These are phyloP conservation scores for Arachnomyces sp. DNA, from an alignment of 2,329 filamentous ascomycete genomes.

Conservation along the genomic window DNA sequence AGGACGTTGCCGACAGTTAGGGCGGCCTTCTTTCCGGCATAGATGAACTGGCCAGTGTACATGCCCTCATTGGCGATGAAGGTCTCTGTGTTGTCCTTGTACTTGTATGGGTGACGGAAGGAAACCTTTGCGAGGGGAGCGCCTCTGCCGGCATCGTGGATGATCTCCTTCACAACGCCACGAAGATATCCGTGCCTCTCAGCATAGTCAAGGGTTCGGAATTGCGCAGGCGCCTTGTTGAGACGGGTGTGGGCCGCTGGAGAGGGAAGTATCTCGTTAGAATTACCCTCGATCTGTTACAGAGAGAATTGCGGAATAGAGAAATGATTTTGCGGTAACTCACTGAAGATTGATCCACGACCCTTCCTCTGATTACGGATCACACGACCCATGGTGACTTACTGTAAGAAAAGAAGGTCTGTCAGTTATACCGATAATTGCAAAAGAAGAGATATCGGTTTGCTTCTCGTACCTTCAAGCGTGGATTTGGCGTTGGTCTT, in stretches of 20 bases:
- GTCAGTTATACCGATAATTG: constrained; percentile 28
- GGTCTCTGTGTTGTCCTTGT: constrained; percentile 95
- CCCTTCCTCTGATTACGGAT: constrained; percentile 73
- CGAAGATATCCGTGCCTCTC: constrained; percentile 97
- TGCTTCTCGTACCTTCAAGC: constrained; percentile 35
- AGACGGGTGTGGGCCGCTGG: constrained; percentile 76
- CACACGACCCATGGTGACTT: constrained; percentile 57
- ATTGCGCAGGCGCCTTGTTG: constrained; percentile 91
- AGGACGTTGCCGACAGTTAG: constrained; percentile 98
- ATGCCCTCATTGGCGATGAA: constrained; percentile 99
- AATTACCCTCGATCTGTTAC: constrained; percentile 18
- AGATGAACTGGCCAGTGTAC: constrained; percentile 99
- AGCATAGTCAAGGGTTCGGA: constrained; percentile 92
- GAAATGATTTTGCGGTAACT: constrained; percentile 24
- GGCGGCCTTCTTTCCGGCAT: constrained; percentile 97
- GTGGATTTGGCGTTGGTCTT: constrained; percentile 33
- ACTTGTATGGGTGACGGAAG: constrained; percentile 98
- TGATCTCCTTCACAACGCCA: constrained; percentile 96
- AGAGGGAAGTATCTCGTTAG: constrained; percentile 27
- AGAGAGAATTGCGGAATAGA: too few relatives aligned
- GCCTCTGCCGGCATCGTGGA: constrained; percentile 97
- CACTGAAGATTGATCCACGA: constrained; percentile 70
- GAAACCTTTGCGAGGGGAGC: constrained; percentile 92
- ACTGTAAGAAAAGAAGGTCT: constrained; percentile 26
- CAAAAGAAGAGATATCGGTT: constrained; percentile 16